These are phyloP conservation scores for Globisporangium splendens DNA, from an alignment of 352 stramenopile species.

Conservation along the genomic window DNA sequence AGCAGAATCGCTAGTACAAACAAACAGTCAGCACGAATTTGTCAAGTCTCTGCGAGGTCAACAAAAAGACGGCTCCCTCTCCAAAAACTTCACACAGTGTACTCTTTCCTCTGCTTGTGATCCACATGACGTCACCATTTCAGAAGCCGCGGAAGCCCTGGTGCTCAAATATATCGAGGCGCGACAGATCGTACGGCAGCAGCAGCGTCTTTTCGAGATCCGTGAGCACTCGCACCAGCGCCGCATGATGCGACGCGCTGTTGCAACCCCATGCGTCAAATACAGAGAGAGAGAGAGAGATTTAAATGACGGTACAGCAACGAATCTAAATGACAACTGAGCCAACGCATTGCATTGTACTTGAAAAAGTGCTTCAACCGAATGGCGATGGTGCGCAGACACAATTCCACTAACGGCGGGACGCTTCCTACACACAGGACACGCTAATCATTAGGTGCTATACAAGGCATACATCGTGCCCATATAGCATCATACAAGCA, in stretches of 20 bases:
- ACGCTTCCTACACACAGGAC: not conserved
- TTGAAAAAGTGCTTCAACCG: conserved; percentile 31
- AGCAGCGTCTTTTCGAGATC: conserved; percentile 20
- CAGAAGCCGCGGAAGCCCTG: conserved; percentile 20
- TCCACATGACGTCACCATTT: conserved; percentile 14
- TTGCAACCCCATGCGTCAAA: not conserved
- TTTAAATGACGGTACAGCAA: not conserved
- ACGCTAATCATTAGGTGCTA: too few relatives aligned
- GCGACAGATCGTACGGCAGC: conserved; percentile 24
- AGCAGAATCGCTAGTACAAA: not conserved
- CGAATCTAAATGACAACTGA: too few relatives aligned
- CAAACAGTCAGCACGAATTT: too few relatives aligned
- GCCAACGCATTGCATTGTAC: too few relatives aligned
- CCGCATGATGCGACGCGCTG: conserved; percentile 11
- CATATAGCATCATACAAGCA: too few relatives aligned
- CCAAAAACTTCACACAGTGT: not conserved
- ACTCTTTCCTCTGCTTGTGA: conserved; percentile 4
- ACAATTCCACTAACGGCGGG: conserved; percentile 27
- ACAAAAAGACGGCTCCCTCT: too few relatives aligned
- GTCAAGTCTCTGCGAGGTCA: too few relatives aligned
- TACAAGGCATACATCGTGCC: too few relatives aligned
- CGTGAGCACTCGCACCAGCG: conserved; percentile 11
- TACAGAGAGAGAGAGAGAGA: not conserved
- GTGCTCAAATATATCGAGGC: conserved; percentile 25
- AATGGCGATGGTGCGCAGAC: conserved; percentile 22